Conservation (phyloP, 2,329 filamentous ascomycete genomes). For the Diaporthe sp. region DNA sequence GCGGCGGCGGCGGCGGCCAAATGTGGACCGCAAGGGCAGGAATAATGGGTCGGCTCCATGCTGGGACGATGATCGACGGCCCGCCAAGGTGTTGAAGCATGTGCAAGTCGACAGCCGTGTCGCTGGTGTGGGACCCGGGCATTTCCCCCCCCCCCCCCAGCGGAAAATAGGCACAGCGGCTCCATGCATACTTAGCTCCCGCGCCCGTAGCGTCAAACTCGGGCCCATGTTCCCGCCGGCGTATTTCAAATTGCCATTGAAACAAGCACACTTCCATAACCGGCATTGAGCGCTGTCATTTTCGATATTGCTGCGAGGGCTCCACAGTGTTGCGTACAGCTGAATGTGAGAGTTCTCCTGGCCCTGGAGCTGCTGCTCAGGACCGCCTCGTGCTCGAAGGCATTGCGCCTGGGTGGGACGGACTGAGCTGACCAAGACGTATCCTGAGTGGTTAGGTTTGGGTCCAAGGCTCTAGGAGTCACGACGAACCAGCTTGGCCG, state of each 20-base stretch:
- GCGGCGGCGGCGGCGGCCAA: constrained; percentile 21
- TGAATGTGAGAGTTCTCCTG: neutral
- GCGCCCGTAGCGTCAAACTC: constrained; percentile 22
- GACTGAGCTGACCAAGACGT: neutral
- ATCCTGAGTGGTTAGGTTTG: neutral
- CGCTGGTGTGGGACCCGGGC: constrained; percentile 7
- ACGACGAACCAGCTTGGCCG: constrained; percentile 20
- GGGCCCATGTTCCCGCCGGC: constrained; percentile 16
- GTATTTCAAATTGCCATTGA: constrained; percentile 27
- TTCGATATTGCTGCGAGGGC: neutral
- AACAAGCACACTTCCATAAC: neutral
- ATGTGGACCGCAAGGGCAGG: constrained; percentile 2
- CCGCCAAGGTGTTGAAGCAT: constrained; percentile 11
- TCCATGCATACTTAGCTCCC: constrained; percentile 25
- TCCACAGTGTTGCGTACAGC: neutral
- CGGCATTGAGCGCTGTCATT: neutral
- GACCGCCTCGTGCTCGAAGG: neutral
- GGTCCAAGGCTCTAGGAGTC: constrained; percentile 2
- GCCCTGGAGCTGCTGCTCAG: neutral
- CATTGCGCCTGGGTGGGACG: neutral
- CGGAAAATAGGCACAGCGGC: constrained; percentile 21
- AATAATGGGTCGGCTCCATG: constrained; percentile 17
- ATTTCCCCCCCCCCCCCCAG: neutral
- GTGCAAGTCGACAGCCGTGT: constrained; percentile 4
- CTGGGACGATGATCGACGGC: constrained; percentile 25